Base-by-base conservation (phyloP, 2,329 filamentous ascomycete species). In the Chaetomiaceae sp. region DNA sequence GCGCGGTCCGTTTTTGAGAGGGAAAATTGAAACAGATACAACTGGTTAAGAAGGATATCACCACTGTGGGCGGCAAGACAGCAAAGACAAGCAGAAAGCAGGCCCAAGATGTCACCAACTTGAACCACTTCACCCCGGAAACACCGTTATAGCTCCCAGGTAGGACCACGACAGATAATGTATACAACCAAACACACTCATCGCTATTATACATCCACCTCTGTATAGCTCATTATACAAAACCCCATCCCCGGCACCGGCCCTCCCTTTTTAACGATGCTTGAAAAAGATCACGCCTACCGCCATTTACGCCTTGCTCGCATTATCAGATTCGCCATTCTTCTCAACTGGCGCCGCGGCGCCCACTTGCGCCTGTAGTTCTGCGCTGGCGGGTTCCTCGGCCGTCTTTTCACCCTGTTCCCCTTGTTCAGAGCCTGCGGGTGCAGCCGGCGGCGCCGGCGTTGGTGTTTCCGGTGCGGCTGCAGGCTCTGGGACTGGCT, bases 241-340 rank as follows among this genome's bases (percentile, higher is more conserved):
- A 44, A 43, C 14, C 21, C 31, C 21, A 20, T 17, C 21, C 21
- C 21, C n/a, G 12, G 10, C 12, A 25, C 16, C n/a, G 6, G 17
- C 38, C 6, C 5, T 9, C 8, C n/a, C 34, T 16, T 40, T 50
- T 17, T 16, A 4, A 14, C 5, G 10, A 12, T 21, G 12, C n/a
- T n/a, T n/a, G n/a, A n/a, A 4, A 14, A 6, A 27, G 10, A 6
- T 10, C 25, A 17, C 10, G 4, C 27, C n/a, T 12, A 17, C 27
- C 21, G n/a, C 40, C 50, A 16, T 27, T 44, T 48, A 53, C 44
- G 50, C 50, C 50, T 30, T 44, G 44, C 39, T 43, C 9, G n/a
- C 23, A 27, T 47, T 43, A 10, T 20, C 27, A 4, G 14, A 9
- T 14, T 47, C 44, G 10, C 39, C 50, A 8, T 43, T 47, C 17